phyloP scores from a whole-genome alignment of 2,329 filamentous ascomycete genomes.

The Fusarium algeriense region DNA sequence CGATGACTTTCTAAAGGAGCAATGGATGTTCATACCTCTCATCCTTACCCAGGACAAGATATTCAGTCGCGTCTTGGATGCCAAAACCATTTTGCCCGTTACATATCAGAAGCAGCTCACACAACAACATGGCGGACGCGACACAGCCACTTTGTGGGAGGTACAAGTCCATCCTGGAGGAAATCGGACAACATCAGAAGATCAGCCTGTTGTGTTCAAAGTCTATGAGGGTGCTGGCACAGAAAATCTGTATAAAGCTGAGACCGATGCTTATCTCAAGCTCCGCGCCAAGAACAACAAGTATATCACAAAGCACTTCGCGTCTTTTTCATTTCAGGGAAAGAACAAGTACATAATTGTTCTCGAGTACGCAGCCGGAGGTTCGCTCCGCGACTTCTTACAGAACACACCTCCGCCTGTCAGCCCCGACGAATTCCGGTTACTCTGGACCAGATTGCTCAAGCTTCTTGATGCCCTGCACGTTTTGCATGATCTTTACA shows the following conservation, averaged over 20 bases:
- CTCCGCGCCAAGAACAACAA: neutral
- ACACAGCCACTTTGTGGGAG: neutral
- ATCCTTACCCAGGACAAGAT: neutral
- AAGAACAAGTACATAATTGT: neutral
- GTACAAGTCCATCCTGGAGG: neutral
- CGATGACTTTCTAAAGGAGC: neutral
- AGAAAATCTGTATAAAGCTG: neutral
- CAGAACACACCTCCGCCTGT: neutral
- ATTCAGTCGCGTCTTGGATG: neutral
- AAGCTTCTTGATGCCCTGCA: constrained; percentile 4
- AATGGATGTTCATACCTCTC: constrained; percentile 31
- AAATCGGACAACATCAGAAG: neutral
- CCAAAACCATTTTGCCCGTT: constrained; percentile 4
- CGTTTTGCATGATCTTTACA: neutral
- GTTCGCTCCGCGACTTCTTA: constrained; percentile 15
- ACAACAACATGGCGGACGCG: accelerated
- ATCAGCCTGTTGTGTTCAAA: constrained; percentile 23
- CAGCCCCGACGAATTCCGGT: neutral
- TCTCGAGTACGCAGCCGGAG: constrained; percentile 5
- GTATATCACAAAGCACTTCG: neutral
- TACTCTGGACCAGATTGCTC: neutral
- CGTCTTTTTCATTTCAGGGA: constrained; percentile 9
- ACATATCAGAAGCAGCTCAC: neutral
- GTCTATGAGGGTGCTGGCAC: neutral
- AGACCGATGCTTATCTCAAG: neutral